Percentiles rank a stretch among this genome's conserved stretches.
phyloP scores from a whole-genome alignment of 768 basidiomycete species.

The Pleurotus ostreatus region DNA sequence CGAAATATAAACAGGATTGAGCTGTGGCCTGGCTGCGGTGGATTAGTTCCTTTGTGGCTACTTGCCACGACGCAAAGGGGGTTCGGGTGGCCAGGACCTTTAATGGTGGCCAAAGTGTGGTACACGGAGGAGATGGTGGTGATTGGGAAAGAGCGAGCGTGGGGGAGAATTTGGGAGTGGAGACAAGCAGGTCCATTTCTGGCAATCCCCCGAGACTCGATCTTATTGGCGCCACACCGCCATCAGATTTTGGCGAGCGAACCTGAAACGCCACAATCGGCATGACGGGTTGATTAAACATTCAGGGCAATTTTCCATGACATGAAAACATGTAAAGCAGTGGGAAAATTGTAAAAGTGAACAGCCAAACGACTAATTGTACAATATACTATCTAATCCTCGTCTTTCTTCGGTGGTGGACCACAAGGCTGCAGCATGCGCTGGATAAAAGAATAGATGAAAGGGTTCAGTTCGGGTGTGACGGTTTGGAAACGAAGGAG shows the following conservation, averaged over 20 bases:
- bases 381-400: slow-evolving; percentile 42
- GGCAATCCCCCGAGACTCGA: not conserved
- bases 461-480: too few species aligned
- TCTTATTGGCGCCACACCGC: slow-evolving; percentile 1
- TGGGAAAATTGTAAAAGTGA: not conserved
- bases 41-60: not conserved
- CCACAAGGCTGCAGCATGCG: slow-evolving; percentile 95
- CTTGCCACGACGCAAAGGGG: not conserved
- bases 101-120: not conserved
- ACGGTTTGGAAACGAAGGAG: not conserved
- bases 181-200: not conserved
- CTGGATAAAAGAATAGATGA: slow-evolving; percentile 31
- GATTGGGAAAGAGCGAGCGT: not conserved
- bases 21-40: not conserved
- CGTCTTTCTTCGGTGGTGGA: slow-evolving; percentile 86
- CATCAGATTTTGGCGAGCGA: slow-evolving; percentile 1
- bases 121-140: not conserved
- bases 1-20: not conserved
- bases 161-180: not conserved
- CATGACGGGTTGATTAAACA: slow-evolving; percentile 1
- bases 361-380: not conserved
- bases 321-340: not conserved
- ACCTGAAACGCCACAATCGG: slow-evolving; percentile 7
- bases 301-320: not conserved
- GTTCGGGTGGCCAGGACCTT: not conserved